Evolutionary conservation across 176 grass and related monocot species (phyloP), one percentile per base, ranked within the genome.

Genomic region (Avena atlantica): DNA sequence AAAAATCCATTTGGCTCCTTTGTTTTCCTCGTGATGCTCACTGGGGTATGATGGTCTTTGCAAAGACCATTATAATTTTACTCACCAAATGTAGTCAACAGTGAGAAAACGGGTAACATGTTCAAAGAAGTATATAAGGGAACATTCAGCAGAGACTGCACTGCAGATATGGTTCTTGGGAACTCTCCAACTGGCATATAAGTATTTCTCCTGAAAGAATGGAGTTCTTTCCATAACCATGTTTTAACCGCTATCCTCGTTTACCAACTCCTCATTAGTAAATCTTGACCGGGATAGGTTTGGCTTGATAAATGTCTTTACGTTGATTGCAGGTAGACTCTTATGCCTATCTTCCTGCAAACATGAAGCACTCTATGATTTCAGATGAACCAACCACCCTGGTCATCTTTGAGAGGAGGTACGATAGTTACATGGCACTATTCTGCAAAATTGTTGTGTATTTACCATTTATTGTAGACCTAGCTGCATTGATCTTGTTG

Each of bases 261-360:
- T 83, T 70, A 47, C 55, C 44, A 52, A 78, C 62, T 72, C 67
- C 67, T 55, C 8, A 20, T 25, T 88, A 69, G 67, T 79, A 76
- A 31, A 64, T 20, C 9, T 61, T 20, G 11, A 72, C n/a, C 25
- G 17, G 67, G 15, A 75, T 56, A n/a, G 69, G 8, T 74, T 49
- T 80, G 49, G n/a, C 52, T 84, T 83, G 71, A 55, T 75, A 62
- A 67, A 44, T 81, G 21, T 67, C 14, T 80, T 48, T 29, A 65
- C 65, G 47, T 25, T 58, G 44, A 70, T 24, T 92, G 81, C 82
- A 98, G 96, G 96, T 94, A 62, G 96, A 98, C 55, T 94, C 90
- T 55, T 98, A 96, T 96, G 96, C 88, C 9, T 98, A 98, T 98
- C 74, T 98, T 74, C 93, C 96, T 73, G 78, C 93, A 70, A 98